Conservation (phyloP, 2,329 filamentous ascomycete species). For the Ceratocystis harringtonii region DNA sequence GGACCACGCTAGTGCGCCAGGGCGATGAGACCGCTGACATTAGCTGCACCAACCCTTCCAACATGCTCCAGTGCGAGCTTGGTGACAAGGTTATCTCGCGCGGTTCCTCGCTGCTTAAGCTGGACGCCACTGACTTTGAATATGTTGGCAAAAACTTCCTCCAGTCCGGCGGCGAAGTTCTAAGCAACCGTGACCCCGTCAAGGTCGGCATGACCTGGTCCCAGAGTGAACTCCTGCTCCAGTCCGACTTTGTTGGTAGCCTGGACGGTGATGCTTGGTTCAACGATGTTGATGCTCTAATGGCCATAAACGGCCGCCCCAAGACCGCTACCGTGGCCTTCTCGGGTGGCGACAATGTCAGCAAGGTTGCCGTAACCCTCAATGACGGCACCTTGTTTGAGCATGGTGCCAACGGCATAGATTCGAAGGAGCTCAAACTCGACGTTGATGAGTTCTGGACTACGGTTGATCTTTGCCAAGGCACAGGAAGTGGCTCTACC, state of each 20-base stretch:
- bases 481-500: constrained; percentile 30
- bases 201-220: constrained; percentile 37
- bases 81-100: constrained; percentile 54
- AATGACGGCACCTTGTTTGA: constrained; percentile 33
- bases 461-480: constrained; percentile 35
- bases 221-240: constrained; percentile 26
- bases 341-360: constrained; percentile 34
- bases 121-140: constrained; percentile 35
- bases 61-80: constrained; percentile 42
- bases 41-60: constrained; percentile 42
- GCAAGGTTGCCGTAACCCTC: constrained; percentile 35
- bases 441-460: constrained; percentile 34
- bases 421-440: constrained; percentile 29
- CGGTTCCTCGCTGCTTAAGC: constrained; percentile 30
- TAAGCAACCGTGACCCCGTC: constrained; percentile 52
- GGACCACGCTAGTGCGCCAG: constrained; percentile 39
- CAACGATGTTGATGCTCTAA: constrained; percentile 34
- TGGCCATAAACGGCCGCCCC: constrained; percentile 23
- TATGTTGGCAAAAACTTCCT: constrained; percentile 45
- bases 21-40: constrained; percentile 32
- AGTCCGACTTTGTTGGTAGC: constrained; percentile 34
- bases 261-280: constrained; percentile 36
- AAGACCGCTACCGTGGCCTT: constrained; percentile 30
- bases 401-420: constrained; percentile 41
- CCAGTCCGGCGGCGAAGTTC: constrained; percentile 37